Conservation (phyloP, 139 green algal genomes). For the Ostreobium quekettii region DNA sequence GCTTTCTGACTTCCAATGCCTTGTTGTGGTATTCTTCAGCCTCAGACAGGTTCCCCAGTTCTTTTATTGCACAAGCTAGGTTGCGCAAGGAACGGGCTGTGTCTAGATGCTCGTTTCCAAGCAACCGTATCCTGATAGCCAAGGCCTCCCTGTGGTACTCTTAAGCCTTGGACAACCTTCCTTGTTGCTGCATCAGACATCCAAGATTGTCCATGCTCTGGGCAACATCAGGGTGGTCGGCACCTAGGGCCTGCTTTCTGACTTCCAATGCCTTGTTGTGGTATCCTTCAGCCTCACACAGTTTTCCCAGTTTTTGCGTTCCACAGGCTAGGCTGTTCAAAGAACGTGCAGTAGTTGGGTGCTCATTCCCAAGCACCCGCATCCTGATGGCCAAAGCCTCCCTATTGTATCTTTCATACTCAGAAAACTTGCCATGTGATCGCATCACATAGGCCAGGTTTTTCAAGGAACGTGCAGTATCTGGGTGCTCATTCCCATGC, state of each 20-base stretch:
- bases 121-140: background rate
- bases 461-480: constrained; percentile 13
- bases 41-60: background rate
- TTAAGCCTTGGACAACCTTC: background rate
- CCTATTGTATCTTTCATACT: background rate
- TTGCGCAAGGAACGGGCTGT: background rate
- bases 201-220: background rate
- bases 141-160: background rate
- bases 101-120: background rate
- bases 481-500: constrained; percentile 21
- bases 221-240: background rate
- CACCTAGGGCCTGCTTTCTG: background rate
- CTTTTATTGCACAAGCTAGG: background rate
- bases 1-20: no score
- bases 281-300: background rate
- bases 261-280: background rate
- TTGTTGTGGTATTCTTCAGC: background rate
- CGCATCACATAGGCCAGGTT: background rate
- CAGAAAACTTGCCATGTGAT: background rate
- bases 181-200: background rate
- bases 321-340: background rate
- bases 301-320: background rate
- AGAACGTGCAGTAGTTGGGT: constrained; percentile 15
- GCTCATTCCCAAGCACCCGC: background rate
- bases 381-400: background rate